Conservation (phyloP, 2,329 filamentous ascomycete genomes). For the Colletotrichum sp. region DNA sequence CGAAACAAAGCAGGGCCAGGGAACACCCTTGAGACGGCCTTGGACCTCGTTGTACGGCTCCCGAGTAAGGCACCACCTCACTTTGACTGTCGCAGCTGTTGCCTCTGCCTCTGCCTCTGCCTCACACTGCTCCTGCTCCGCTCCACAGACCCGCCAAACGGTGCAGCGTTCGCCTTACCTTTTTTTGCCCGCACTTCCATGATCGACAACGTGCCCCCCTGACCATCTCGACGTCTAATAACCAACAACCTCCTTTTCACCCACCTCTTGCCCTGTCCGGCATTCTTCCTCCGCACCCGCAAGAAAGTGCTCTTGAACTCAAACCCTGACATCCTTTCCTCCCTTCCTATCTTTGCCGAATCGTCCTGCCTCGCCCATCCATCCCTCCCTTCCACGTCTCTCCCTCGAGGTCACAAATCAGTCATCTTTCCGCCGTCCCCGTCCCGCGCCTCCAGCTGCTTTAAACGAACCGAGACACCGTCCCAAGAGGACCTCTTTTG, state of each 20-base stretch:
- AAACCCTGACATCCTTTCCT: neutral
- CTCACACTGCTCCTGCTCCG: neutral
- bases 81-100: neutral
- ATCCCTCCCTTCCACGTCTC: neutral
- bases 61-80: neutral
- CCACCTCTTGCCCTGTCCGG: neutral
- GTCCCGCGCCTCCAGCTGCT: neutral
- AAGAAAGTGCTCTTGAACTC: neutral
- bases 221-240: slow-evolving; percentile 13
- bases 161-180: slow-evolving; percentile 1
- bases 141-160: slow-evolving; percentile 16
- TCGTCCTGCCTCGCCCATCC: neutral
- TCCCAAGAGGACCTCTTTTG: neutral
- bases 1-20: slow-evolving; percentile 20
- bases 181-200: slow-evolving; percentile 12
- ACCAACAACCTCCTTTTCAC: slow-evolving; percentile 6
- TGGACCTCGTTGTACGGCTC: neutral
- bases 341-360: neutral
- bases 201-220: slow-evolving; percentile 16
- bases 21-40: slow-evolving; percentile 12
- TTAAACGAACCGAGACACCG: slow-evolving; percentile 12
- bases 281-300: neutral
- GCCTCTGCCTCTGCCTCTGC: neutral
- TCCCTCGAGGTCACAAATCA: neutral
- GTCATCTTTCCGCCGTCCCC: neutral